Evolutionary conservation across 257 asterid genomes (phyloP).

Genomic region (Rhazya stricta): DNA sequence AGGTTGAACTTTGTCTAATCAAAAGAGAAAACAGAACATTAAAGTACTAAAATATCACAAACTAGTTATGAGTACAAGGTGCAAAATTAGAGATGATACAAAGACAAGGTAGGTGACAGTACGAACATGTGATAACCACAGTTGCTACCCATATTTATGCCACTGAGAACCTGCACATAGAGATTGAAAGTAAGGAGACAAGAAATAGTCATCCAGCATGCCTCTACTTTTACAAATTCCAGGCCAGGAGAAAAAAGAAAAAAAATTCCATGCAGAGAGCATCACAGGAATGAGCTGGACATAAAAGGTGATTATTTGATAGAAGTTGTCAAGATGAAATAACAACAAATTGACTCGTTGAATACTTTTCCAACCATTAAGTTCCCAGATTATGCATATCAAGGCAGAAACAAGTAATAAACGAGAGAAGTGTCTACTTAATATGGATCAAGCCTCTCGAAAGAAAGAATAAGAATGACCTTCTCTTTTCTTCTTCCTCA

Average conservation of each 20-base stretch:
- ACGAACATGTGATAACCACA: slow-evolving; percentile 82
- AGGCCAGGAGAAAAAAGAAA: not conserved
- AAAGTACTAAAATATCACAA: not conserved
- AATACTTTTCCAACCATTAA: no score
- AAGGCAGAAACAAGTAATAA: not conserved
- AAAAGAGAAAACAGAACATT: not conserved
- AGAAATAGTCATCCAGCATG: slow-evolving; percentile 5
- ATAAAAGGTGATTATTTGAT: not conserved
- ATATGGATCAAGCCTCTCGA: no score
- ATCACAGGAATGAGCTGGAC: not conserved
- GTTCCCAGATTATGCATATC: not conserved
- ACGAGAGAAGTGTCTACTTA: not conserved
- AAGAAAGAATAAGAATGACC: not conserved
- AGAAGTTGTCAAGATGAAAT: not conserved
- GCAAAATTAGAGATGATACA: not conserved
- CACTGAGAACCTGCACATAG: slow-evolving; percentile 74
- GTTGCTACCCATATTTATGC: slow-evolving; percentile 89
- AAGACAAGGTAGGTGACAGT: slow-evolving; percentile 13
- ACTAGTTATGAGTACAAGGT: not conserved
- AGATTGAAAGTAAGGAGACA: slow-evolving; percentile 11
- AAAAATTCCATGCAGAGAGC: not conserved
- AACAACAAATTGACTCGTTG: not conserved
- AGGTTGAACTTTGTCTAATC: not conserved
- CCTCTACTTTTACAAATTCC: not conserved
- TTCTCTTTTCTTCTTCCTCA: not conserved